Base-by-base conservation (phyloP, 345 rosid species). In the Noccaea caerulescens region DNA sequence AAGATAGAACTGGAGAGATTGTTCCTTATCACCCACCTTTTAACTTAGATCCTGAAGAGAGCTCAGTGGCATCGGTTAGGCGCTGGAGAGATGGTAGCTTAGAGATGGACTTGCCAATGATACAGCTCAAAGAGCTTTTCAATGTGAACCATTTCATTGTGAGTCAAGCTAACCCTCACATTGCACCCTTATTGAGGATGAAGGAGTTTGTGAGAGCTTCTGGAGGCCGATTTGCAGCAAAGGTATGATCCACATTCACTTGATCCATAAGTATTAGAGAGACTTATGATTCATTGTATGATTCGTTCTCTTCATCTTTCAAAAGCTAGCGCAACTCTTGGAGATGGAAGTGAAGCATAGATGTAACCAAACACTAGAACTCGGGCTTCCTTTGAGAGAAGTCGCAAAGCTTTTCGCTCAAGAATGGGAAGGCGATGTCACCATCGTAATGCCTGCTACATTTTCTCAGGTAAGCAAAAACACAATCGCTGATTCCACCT, bases 381-480 rank as follows among this genome's bases (percentile, higher is more conserved):
- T 94, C 14, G 97, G 97, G 27, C 80, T 94, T 76, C 99, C 93
- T 25, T 61, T 94, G 1, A 93, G 97, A 56, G 96, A 96, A 73
- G 57, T 94, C 47, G 95, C 97, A n/a, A 83, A 77, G 70, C 85
- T 94, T 53, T 91, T 91, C 71, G 91, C 97, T 72, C 99, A 94
- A 77, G 99, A 94, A 43, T 91, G 99, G 99, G 99, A 94, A 78
- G 99, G 99, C 0, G 99, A 94, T 77, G 91, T 94, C 72, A 94
- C 97, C 25, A 91, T 94, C 52, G 97, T 94, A 66, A 89, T 89
- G 95, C 96, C 99, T 14, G 96, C 99, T 72, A 91, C 99, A 6
- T 60, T 88, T 43, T 80, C 96, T 79, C 99, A 94, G 97, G 99
- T 91, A 82, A 42, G 0, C 60, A 38, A 20, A 63, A 0, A 14